Base-by-base conservation (phyloP, 83 land plant species). In the Picea abies region DNA sequence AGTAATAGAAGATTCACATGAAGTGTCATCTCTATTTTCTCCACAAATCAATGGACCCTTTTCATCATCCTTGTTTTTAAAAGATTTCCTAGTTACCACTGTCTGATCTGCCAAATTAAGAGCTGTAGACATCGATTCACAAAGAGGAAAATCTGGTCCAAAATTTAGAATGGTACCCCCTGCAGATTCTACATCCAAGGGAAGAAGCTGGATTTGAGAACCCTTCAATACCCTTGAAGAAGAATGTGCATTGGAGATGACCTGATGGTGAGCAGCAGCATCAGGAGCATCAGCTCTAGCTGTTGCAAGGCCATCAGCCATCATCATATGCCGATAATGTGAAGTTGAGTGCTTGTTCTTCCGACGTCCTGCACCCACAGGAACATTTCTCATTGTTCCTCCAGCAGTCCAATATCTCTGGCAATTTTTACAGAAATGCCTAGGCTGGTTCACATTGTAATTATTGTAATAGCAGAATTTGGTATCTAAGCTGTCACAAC, bases 61-160 rank as follows among this genome's bases (percentile, higher is more conserved):
- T 60, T 82, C 83, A 82, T 49, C 79, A 67, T 35, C 76, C 41
- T 82, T 81, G 60, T 82, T 84, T 64, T 12, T 49, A 25, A 49
- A 49, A 22, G 60, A 5, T 76, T 76, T 25, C 16, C 60, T 23
- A 60, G 47, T 63, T 79, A 35, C 60, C 81, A 61, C 26, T 60
- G 81, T 14, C 63, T 81, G 87, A 8, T 85, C 92, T 63, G 82
- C 82, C 20, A 87, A 72, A 76, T 66, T 85, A 32, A 87, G 88
- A 26, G 83, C 88, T 41, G 84, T 52, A 3, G 82, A 86, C 84
- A 90, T 85, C 5, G 90, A 87, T 49, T 90, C 86, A 64, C 86
- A 90, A 8, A 90, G 88, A 26, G 88, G 90, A 52, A 73, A 68
- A 69, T 90, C 92, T 8, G 79, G 77, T 12, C 89, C 91, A 83